A percentile compares a stretch with the other conserved stretches of the same genome.
phyloP scores from a whole-genome alignment of 2,329 filamentous ascomycete species.

The Emergomyces orientalis region DNA sequence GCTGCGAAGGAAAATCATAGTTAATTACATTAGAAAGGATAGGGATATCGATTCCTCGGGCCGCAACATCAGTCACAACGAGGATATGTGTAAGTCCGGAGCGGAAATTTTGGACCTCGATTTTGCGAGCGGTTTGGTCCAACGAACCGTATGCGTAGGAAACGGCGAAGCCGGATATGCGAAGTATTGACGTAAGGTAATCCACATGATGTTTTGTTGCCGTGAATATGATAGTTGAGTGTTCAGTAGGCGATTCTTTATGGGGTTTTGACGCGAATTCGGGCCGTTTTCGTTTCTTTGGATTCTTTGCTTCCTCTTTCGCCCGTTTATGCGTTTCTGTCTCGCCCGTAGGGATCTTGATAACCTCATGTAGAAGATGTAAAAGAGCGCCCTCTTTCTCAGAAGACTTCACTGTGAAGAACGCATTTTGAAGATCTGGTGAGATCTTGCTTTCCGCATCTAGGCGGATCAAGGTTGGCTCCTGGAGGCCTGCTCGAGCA shows the following conservation, averaged over 20 bases:
- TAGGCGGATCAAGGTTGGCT: slow-evolving; percentile 79
- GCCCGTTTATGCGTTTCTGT: slow-evolving; percentile 44
- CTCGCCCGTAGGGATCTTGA: slow-evolving; percentile 71
- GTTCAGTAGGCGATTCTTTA: slow-evolving; percentile 66
- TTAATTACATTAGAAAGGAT: slow-evolving; percentile 95
- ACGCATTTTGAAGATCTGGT: slow-evolving; percentile 87
- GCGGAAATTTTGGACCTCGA: slow-evolving; percentile 85
- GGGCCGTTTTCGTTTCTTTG: slow-evolving; percentile 41
- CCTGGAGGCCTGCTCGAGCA: slow-evolving; percentile 82
- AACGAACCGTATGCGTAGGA: slow-evolving; percentile 93
- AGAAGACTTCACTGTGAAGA: slow-evolving; percentile 82
- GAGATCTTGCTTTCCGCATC: slow-evolving; percentile 95
- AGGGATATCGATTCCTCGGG: slow-evolving; percentile 95
- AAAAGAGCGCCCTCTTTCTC: slow-evolving; percentile 92
- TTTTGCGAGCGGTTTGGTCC: slow-evolving; percentile 85
- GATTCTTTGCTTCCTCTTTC: slow-evolving; percentile 37
- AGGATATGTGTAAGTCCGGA: slow-evolving; percentile 76
- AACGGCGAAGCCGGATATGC: slow-evolving; percentile 70
- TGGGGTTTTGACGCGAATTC: slow-evolving; percentile 43
- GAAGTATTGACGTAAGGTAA: slow-evolving; percentile 75
- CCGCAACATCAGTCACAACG: slow-evolving; percentile 93
- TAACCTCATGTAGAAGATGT: slow-evolving; percentile 81
- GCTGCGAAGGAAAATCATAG: slow-evolving; percentile 94
- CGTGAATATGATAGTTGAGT: slow-evolving; percentile 91
- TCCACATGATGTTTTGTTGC: slow-evolving; percentile 97